These are phyloP conservation scores for Petrea volubilis DNA, from an alignment of 257 asterid genomes.

Conservation along the genomic window DNA sequence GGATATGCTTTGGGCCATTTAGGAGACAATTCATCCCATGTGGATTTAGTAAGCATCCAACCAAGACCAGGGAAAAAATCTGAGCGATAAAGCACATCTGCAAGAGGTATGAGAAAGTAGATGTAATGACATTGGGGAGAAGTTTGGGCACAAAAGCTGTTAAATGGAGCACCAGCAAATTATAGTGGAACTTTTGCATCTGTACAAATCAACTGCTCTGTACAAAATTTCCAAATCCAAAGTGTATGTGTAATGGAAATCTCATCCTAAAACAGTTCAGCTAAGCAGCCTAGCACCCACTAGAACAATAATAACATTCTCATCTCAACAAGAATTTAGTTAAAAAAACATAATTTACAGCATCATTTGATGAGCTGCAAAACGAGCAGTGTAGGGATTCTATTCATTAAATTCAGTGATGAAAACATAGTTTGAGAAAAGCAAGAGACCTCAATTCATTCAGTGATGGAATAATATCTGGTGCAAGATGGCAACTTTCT, in stretches of 20 bases:
- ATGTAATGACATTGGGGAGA: slow-evolving; percentile 18
- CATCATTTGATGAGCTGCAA: not conserved
- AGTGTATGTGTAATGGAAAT: not conserved
- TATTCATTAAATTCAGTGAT: slow-evolving; percentile 18
- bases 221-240: slow-evolving; percentile 10
- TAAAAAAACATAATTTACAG: not conserved
- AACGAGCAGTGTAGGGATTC: slow-evolving; percentile 1
- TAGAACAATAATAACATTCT: slow-evolving; percentile 2
- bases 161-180: slow-evolving; percentile 8
- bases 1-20: slow-evolving; percentile 99
- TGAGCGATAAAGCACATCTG: slow-evolving; percentile 95
- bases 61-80: slow-evolving; percentile 99
- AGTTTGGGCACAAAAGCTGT: not conserved
- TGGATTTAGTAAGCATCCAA: slow-evolving; percentile 94
- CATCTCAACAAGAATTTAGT: slow-evolving; percentile 10
- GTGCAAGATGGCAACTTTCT: not conserved
- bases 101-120: slow-evolving; percentile 32
- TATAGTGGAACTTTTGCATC: slow-evolving; percentile 7
- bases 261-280: slow-evolving; percentile 8
- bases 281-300: not conserved
- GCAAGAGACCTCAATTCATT: slow-evolving; percentile 5
- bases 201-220: not conserved
- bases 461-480: not conserved
- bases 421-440: not conserved
- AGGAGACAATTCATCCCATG: slow-evolving; percentile 96